phyloP scores from a whole-genome alignment of 2,329 filamentous ascomycete species.

The Sporothrix variecibatus region DNA sequence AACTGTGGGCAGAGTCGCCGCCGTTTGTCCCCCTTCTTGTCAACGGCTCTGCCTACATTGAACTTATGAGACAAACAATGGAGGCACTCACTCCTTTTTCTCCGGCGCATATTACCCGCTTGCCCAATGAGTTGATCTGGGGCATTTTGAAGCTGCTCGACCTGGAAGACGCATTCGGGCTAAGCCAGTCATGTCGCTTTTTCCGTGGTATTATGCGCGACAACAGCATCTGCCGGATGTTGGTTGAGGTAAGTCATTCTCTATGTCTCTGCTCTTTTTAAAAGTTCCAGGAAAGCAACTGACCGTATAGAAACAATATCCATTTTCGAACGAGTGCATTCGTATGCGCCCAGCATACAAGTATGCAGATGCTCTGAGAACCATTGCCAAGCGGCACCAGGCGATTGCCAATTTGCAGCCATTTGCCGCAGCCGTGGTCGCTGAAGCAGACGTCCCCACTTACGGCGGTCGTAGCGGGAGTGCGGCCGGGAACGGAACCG shows the following conservation, averaged over 20 bases:
- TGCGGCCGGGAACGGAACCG: neutral
- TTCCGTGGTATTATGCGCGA: slow-evolving; percentile 55
- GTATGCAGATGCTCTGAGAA: slow-evolving; percentile 58
- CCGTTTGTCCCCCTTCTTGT: neutral
- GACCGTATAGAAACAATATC: slow-evolving; percentile 3
- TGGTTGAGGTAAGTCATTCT: slow-evolving; percentile 54
- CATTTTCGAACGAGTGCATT: slow-evolving; percentile 17
- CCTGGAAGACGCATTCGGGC: slow-evolving; percentile 58
- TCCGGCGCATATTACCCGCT: slow-evolving; percentile 38
- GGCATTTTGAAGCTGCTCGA: slow-evolving; percentile 57
- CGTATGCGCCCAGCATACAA: neutral
- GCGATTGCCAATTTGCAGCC: slow-evolving; percentile 64
- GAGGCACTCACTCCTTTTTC: neutral
- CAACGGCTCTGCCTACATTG: neutral
- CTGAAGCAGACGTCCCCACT: slow-evolving; percentile 60
- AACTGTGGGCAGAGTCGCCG: slow-evolving; percentile 10
- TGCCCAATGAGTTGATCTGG: slow-evolving; percentile 68
- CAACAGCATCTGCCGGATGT: slow-evolving; percentile 57
- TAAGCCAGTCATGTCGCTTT: slow-evolving; percentile 55
- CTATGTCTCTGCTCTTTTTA: neutral
- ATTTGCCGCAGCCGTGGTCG: slow-evolving; percentile 62
- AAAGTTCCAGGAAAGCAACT: slow-evolving; percentile 24
- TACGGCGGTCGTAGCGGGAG: neutral
- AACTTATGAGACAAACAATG: neutral
- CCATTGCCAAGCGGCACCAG: slow-evolving; percentile 60